Evolutionary conservation across 352 stramenopile species (phyloP).

Genomic region (Phytophthora fragariae): DNA sequence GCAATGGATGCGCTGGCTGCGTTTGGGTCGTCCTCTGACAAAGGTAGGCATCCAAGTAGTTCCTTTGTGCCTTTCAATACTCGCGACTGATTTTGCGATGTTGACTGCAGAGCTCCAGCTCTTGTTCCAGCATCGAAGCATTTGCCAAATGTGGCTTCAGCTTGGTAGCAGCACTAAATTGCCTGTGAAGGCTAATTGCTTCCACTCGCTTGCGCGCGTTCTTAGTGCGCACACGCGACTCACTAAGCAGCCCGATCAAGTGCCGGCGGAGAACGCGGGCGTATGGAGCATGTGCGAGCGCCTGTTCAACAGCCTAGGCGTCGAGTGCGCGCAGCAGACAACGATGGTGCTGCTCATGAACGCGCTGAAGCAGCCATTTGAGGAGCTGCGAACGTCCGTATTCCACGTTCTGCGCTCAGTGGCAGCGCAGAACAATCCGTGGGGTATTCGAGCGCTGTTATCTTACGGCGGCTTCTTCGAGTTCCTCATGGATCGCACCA

Average conservation of each 20-base stretch:
- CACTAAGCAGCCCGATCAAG: constrained; percentile 31
- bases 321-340: constrained; percentile 55
- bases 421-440: constrained; percentile 83
- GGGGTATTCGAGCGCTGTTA: constrained; percentile 68
- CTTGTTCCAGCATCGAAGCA: constrained; percentile 71
- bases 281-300: constrained; percentile 75
- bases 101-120: constrained; percentile 65
- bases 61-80: neutral
- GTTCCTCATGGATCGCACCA: constrained; percentile 83
- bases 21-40: constrained; percentile 81
- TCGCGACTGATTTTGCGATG: neutral
- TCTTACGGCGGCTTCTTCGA: constrained; percentile 88
- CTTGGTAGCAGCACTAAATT: constrained; percentile 69
- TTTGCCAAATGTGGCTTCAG: constrained; percentile 71
- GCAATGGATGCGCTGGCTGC: constrained; percentile 85
- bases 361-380: constrained; percentile 84
- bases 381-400: constrained; percentile 79
- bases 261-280: constrained; percentile 63
- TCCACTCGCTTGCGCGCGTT: constrained; percentile 71
- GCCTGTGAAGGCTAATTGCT: constrained; percentile 79
- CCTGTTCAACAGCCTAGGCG: constrained; percentile 72
- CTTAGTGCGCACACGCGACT: constrained; percentile 61
- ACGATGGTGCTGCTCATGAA: constrained; percentile 80
- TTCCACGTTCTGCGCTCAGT: constrained; percentile 82
- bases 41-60: constrained; percentile 50